These are phyloP conservation scores for Lactifluus rugatus DNA, from an alignment of 768 basidiomycete genomes.

Conservation along the genomic window DNA sequence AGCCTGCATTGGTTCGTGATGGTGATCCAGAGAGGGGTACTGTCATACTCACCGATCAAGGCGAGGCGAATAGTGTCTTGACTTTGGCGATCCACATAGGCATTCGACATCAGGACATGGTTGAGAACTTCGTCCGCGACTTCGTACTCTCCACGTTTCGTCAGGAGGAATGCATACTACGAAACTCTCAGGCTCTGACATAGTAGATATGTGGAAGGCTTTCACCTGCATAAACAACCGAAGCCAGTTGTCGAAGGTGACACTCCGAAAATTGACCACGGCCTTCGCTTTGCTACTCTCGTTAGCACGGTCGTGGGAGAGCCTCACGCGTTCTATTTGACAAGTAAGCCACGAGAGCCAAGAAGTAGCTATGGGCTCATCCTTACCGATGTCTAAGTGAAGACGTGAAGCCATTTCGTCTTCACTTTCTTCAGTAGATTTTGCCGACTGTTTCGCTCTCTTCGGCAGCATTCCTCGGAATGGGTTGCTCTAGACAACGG, in stretches of 20 bases:
- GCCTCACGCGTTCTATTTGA: constrained; percentile 44
- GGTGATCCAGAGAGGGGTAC: background rate
- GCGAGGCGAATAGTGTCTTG: constrained; percentile 70
- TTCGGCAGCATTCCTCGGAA: constrained; percentile 65
- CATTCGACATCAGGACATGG: constrained; percentile 66
- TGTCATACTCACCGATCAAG: constrained; percentile 50
- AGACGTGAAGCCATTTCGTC: constrained; percentile 68
- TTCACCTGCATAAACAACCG: constrained; percentile 73
- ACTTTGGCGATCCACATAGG: constrained; percentile 48
- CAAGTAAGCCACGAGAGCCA: background rate
- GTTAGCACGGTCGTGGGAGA: constrained; percentile 39
- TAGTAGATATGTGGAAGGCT: background rate
- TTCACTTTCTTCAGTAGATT: constrained; percentile 47
- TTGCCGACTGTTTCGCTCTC: constrained; percentile 25
- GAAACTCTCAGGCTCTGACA: background rate
- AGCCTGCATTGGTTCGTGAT: constrained; percentile 40
- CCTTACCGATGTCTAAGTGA: constrained; percentile 62
- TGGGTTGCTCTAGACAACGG: constrained; percentile 34
- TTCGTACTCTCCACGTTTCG: constrained; percentile 51
- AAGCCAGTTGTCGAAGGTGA: constrained; percentile 81
- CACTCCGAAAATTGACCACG: constrained; percentile 67
- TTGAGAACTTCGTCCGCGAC: constrained; percentile 65
- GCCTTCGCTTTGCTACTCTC: constrained; percentile 33
- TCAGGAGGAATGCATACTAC: constrained; percentile 69
- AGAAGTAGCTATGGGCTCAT: background rate